Base-by-base conservation (phyloP, 345 rosid species). In the Camelina neglecta region DNA sequence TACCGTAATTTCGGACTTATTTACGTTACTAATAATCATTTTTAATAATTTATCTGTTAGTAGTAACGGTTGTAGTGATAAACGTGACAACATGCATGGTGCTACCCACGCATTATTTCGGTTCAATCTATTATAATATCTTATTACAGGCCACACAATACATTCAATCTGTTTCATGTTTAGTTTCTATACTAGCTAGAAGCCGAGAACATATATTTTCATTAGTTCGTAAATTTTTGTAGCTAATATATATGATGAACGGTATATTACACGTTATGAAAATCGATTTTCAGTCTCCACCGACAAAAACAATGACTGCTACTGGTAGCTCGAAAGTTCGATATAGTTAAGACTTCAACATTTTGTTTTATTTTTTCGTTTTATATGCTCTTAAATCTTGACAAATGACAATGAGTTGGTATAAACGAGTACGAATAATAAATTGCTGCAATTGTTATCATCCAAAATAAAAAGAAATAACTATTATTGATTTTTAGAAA, bases 11-110 rank as follows among this genome's bases (percentile, higher is more conserved):
- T 72, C 12, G 20, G 69, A 20, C 18, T 16, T 39, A 15, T 59
- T 13, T 41, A 68, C 69, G 69, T 75, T 75, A 68, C 69, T 16
- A 47, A 48, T 23, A 8, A 55, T 48, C 26, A 35, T 36, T 57
- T 18, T 47, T 45, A 45, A 7, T 67, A 39, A 15, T 59, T 20
- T 50, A 35, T 21, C 5, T 29, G 31, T 26, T 21, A 56, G 41
- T 15, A 59, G 48, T 53, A 68, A 60, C 69, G 57, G 69, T 42
- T 41, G 60, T 41, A 12, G 38, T 53, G 57, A 75, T 75, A 49
- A 68, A 68, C 57, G 64, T 67, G 70, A 68, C 69, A 48, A 75
- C 58, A 75, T 69, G 70, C 79, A 76, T 61, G 50, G 23, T 48
- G 39, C 21, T 73, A 68, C 6, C 53, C 79, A 60, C 73, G 29